Base-by-base conservation (phyloP, 768 basidiomycete species). In the Clitopilus passeckerianus region DNA sequence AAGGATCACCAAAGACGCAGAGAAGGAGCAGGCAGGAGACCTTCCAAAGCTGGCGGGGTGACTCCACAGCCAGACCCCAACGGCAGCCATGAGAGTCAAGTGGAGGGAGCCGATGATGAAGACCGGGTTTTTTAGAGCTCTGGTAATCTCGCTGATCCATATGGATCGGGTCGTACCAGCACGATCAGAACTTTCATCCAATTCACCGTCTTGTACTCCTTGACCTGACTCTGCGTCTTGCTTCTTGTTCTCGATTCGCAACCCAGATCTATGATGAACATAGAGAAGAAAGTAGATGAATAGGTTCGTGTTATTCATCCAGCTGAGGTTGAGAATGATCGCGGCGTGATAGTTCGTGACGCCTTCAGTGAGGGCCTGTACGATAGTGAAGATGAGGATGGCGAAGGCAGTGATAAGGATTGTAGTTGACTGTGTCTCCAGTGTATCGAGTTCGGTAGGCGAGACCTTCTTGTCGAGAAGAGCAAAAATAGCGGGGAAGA, bases 311-410 rank as follows among this genome's bases (percentile, higher is more conserved):
- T 67, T 68, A 53, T 65, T 70, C 61, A 68, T 69, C 70, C 70
- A 72, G 60, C 66, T 67, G 41, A 69, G 64, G 52, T 61, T 64
- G 54, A 73, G 69, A 15, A 73, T 57, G 56, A 73, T 64, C 34
- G 43, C 59, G 7, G 58, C 65, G 56, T 70, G 67, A 56, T 63
- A 67, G 24, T 55, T 63, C 1, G 64, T 56, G 7, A 72, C 18
- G 5, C 57, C 58, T 5, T 46, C 6, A 0, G 65, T 64, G 22
- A 18, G 22, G 1, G 64, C 68, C 56, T 69, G 60, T 8, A 69
- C 59, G 20, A 69, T 61, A 6, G 67, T 61, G 0, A 69, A 65
- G 23, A 70, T 54, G 3, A 72, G 63, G 8, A 71, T 59, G 34
- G 66, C 70, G 46, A 68, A 70, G 0, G 64, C 66, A 2, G 67